Evolutionary conservation across 2,329 filamentous ascomycete species (phyloP).

Genomic region (Fusarium sambucinum): DNA sequence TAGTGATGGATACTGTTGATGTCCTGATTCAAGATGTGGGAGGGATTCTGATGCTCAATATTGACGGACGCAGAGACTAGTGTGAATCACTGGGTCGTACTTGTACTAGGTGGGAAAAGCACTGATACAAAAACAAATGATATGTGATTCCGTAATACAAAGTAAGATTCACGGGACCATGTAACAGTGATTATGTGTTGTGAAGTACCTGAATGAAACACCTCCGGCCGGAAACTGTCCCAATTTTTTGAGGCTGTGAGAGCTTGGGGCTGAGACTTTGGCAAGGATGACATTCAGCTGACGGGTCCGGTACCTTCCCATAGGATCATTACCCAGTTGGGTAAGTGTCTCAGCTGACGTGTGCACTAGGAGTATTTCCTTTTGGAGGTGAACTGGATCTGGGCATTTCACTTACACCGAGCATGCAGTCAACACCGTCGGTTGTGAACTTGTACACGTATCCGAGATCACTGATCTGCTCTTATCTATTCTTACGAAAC

Average conservation of each 20-base stretch:
- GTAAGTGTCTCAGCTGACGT: not conserved
- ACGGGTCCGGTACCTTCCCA: not conserved
- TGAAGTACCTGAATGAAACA: not conserved
- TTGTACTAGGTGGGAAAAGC: not conserved
- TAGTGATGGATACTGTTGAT: not conserved
- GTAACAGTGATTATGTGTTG: not conserved
- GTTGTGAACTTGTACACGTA: not conserved
- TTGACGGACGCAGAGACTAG: accelerated
- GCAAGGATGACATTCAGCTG: not conserved
- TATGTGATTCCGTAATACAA: not conserved
- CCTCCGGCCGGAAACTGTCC: not conserved
- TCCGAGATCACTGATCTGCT: not conserved
- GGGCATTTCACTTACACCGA: not conserved
- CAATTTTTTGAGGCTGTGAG: not conserved
- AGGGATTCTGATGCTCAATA: not conserved
- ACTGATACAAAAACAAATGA: not conserved
- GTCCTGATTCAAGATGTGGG: not conserved
- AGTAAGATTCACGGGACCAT: not conserved
- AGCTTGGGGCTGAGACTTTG: not conserved
- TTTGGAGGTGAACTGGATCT: not conserved
- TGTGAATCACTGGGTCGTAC: not conserved
- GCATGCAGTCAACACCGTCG: not conserved
- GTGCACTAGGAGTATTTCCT: not conserved
- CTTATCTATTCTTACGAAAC: not conserved
- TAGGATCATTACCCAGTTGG: not conserved